Percentiles rank a stretch among this genome's conserved stretches.
phyloP scores from a whole-genome alignment of 345 rosid genomes.

The Boechera retrofracta region DNA sequence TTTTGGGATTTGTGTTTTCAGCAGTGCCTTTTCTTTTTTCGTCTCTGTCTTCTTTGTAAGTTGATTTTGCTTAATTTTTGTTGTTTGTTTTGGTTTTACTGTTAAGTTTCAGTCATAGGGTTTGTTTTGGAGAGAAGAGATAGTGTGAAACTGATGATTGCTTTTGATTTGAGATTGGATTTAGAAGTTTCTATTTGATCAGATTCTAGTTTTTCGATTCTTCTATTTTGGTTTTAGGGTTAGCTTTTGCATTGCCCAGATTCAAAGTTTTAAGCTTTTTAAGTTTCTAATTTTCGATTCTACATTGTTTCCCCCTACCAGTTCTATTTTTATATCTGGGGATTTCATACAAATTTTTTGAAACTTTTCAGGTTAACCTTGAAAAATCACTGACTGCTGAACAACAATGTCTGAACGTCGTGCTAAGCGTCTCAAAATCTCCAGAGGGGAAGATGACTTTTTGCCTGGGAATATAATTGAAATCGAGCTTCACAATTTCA shows the following conservation, averaged over 20 bases:
- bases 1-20: neutral
- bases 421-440: conserved; percentile 59
- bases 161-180: neutral
- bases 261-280: neutral
- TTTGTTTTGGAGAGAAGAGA: neutral
- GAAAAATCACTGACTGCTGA: neutral
- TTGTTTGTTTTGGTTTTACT: neutral
- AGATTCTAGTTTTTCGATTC: neutral
- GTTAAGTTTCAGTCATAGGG: neutral
- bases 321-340: neutral
- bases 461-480: conserved; percentile 84
- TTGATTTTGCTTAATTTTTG: neutral
- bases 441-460: conserved; percentile 91
- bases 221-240: conserved; percentile 26
- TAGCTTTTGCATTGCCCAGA: conserved; percentile 15
- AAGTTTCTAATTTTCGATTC: conserved; percentile 20
- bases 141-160: conserved; percentile 23
- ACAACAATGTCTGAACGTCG: conserved; percentile 54
- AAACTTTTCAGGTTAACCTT: conserved; percentile 13
- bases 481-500: conserved; percentile 86
- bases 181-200: neutral
- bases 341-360: neutral
- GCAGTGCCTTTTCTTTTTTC: neutral
- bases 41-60: neutral
- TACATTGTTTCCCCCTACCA: neutral